Percentiles rank a stretch among this genome's conserved stretches.
Conservation (phyloP, 495 filamentous ascomycete genomes). For the Podospora sp. region DNA sequence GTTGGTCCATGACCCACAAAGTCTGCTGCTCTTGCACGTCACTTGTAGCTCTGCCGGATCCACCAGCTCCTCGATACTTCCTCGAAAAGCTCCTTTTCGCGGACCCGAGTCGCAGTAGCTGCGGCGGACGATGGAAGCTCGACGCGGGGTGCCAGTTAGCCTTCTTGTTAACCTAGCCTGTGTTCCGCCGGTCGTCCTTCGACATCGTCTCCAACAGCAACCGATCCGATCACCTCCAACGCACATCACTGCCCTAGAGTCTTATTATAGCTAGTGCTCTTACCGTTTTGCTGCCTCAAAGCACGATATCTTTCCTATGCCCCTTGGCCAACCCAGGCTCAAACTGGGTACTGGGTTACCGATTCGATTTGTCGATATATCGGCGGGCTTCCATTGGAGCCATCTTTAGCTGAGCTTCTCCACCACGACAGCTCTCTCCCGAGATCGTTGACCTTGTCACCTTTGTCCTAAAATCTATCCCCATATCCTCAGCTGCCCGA, state of each 20-base stretch:
- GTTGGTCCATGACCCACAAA: not conserved
- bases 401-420: not conserved
- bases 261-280: not conserved
- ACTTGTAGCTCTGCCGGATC: not conserved
- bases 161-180: not conserved
- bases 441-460: not conserved
- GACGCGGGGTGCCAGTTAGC: not conserved
- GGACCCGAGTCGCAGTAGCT: not conserved
- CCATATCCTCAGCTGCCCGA: not conserved
- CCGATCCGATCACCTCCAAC: not conserved
- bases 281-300: not conserved
- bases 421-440: not conserved
- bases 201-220: not conserved
- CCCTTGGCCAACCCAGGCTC: not conserved
- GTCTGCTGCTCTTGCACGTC: not conserved
- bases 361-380: not conserved
- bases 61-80: not conserved
- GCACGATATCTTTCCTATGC: not conserved
- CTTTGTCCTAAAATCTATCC: not conserved
- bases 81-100: not conserved
- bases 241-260: not conserved
- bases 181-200: not conserved
- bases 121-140: not conserved
- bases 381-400: too few relatives aligned
- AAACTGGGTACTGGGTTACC: not conserved